Base-by-base conservation (phyloP, 495 filamentous ascomycete genomes). In the Penicillium manginii region DNA sequence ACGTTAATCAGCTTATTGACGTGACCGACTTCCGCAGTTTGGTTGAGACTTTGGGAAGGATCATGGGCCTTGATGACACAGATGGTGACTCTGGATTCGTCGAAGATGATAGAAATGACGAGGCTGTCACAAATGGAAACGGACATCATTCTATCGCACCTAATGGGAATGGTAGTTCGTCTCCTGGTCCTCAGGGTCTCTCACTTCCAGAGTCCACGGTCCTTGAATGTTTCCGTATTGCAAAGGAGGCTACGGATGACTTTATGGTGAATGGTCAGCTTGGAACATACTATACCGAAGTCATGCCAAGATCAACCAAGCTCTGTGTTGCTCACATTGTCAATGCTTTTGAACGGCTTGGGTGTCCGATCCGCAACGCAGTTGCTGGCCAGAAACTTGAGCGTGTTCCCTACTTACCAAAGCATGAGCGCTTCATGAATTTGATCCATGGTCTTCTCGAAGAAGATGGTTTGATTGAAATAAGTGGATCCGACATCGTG, bases 291-390 rank as follows among this genome's bases (percentile, higher is more conserved):
- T 35, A 53, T 26, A 14, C 21, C 21, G 29, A 22, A 11, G 23
- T 53, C 14, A 53, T 42, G 19, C 33, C 32, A 8, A 22, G 32
- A n/a, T 40, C 51, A 6, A 53, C 33, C 9, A 35, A 37, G 42
- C 66, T 83, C 1, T 78, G 74, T 45, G 52, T 77, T 4, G 68
- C 73, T 4, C 59, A 77, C 21, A 69, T 68, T 5, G 52, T 78
- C 8, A 76, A 83, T 50, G 75, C 79, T 17, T 80, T 82, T 42
- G 70, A 82, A 33, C 19, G 71, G 18, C 52, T 82, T 2, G 80
- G 77, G 12, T 77, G 63, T 42, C 39, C 62, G 7, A 52, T 83
- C 4, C 58, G 64, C 2, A 57, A 58, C 1, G 73, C 77, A 2
- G 55, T 45, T 11, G 6, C 67, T 1, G 74, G 77, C 4, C 50